Evolutionary conservation across 2,329 filamentous ascomycete species (phyloP).

Genomic region (Nothophaeocryptopus gaeumannii): DNA sequence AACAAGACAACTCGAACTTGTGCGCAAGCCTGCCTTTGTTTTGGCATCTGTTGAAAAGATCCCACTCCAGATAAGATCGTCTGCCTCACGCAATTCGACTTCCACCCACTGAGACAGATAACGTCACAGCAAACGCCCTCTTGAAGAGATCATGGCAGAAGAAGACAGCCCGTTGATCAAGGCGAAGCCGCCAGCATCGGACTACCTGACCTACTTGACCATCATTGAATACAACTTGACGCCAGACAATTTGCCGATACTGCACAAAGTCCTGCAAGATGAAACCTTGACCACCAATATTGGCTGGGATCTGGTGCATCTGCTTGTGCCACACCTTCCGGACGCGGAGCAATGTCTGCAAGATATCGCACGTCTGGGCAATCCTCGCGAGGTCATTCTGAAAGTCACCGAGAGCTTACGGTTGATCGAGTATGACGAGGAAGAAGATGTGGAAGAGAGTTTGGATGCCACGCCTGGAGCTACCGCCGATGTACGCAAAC

Average conservation of each 20-base stretch:
- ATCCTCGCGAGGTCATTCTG: constrained; percentile 76
- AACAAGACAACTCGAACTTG: too few relatives aligned
- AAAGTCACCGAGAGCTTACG: constrained; percentile 74
- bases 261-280: constrained; percentile 69
- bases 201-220: constrained; percentile 74
- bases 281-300: constrained; percentile 68
- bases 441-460: constrained; percentile 46
- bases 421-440: constrained; percentile 58
- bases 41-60: too few relatives aligned
- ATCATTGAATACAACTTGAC: constrained; percentile 72
- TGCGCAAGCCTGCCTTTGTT: too few relatives aligned
- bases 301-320: constrained; percentile 78
- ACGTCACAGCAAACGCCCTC: too few relatives aligned
- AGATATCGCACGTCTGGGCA: constrained; percentile 72
- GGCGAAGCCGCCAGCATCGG: constrained; percentile 60
- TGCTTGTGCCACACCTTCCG: constrained; percentile 65
- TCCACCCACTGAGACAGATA: background rate
- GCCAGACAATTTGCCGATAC: constrained; percentile 62
- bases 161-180: constrained; percentile 53
- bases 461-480: constrained; percentile 1
- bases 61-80: background rate
- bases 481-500: constrained; percentile 17
- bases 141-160: constrained; percentile 18
- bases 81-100: background rate
- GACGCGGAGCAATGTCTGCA: constrained; percentile 67